These are phyloP conservation scores for Malus hybrid DNA, from an alignment of 331 rosid genomes.

Conservation along the genomic window DNA sequence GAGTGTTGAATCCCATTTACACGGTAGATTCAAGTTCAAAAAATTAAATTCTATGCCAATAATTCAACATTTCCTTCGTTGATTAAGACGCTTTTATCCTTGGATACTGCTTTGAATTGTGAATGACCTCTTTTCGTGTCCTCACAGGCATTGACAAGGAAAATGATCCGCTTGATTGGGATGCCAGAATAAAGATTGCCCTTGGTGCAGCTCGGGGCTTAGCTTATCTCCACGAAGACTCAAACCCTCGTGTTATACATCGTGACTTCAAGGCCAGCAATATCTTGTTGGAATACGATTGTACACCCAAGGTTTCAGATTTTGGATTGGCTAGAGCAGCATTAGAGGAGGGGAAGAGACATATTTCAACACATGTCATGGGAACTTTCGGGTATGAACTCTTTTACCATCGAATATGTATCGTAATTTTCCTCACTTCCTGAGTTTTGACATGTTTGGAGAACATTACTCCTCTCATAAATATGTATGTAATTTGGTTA, in stretches of 20 bases:
- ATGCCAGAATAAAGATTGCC: conserved; percentile 82
- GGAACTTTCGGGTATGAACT: conserved; percentile 86
- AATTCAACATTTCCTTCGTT: background rate
- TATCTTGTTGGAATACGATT: conserved; percentile 82
- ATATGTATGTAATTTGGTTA: background rate
- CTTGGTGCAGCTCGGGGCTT: conserved; percentile 92
- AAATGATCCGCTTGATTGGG: conserved; percentile 82
- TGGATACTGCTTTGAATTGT: background rate
- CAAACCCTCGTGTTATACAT: conserved; percentile 92
- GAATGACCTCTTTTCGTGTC: conserved; percentile 2
- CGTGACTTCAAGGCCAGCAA: conserved; percentile 96
- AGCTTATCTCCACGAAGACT: conserved; percentile 96
- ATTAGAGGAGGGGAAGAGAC: conserved; percentile 71
- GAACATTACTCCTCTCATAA: background rate
- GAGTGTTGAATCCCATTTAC: conserved; percentile 91
- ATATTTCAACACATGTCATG: conserved; percentile 98
- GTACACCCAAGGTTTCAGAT: conserved; percentile 89
- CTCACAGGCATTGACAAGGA: conserved; percentile 76
- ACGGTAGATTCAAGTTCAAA: conserved; percentile 46
- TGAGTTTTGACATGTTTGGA: background rate
- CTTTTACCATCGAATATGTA: background rate
- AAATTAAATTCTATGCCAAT: background rate
- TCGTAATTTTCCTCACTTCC: background rate
- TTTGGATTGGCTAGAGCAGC: conserved; percentile 98
- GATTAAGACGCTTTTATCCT: background rate